A percentile compares a stretch with the other conserved stretches of the same genome.
Evolutionary conservation across 345 rosid species (phyloP).

Genomic region (Turnera subulata): DNA sequence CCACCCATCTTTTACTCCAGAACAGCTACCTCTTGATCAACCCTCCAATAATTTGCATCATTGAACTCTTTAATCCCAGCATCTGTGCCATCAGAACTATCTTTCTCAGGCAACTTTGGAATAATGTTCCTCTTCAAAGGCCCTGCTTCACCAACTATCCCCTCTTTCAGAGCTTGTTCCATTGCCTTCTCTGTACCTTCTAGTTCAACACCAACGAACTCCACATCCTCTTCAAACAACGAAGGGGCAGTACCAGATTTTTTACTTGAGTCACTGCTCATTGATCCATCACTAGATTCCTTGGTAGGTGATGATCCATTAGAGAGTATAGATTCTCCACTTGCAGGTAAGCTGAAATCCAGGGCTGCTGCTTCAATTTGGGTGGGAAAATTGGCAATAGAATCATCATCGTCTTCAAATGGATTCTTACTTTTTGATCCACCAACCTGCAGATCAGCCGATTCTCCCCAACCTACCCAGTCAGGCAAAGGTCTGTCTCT

Average conservation of each 20-base stretch:
- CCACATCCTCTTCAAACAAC: conserved; percentile 94
- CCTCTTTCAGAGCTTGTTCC: conserved; percentile 91
- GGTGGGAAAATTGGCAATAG: conserved; percentile 33
- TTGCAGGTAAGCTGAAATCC: conserved; percentile 30
- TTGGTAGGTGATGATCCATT: conserved; percentile 49
- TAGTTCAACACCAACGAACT: conserved; percentile 84
- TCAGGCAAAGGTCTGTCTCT: conserved; percentile 57
- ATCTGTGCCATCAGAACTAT: conserved; percentile 44
- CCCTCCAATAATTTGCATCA: conserved; percentile 90
- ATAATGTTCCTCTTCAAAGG: conserved; percentile 59
- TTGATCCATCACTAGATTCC: conserved; percentile 38
- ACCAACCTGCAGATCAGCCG: conserved; percentile 52
- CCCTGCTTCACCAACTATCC: conserved; percentile 93
- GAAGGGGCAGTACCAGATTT: conserved; percentile 48
- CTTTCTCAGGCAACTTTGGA: conserved; percentile 51
- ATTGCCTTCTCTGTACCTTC: conserved; percentile 94
- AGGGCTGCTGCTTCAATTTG: conserved; percentile 30
- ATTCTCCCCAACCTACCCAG: conserved; percentile 88
- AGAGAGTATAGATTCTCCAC: conserved; percentile 42
- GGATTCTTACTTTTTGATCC: conserved; percentile 67
- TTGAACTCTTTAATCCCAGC: conserved; percentile 76
- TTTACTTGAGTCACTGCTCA: conserved; percentile 31
- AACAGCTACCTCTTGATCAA: conserved; percentile 84
- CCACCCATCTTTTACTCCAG: conserved; percentile 54
- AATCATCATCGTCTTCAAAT: conserved; percentile 45